Base-by-base conservation (phyloP, 805 yeast genomes). In the Candida oleophila region DNA sequence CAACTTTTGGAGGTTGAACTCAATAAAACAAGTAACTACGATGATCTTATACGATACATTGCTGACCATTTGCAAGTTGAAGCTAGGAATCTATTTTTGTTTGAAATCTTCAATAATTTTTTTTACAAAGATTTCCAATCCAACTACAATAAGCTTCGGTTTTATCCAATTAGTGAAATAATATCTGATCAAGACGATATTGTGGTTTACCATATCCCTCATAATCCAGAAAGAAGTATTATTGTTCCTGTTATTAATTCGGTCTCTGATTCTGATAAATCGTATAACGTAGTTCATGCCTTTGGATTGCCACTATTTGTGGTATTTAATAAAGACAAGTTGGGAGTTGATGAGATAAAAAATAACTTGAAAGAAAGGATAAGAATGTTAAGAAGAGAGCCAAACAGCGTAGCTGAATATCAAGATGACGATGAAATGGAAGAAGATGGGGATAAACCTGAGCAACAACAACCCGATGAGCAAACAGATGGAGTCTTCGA, bases 291-390 rank as follows among this genome's bases (percentile, higher is more conserved):
- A 11, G 71, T 76, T 0, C 73, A 73, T 38, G 64, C 82, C 1
- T 87, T 89, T 65, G 95, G 90, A 1, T 61, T 83, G 1, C 98
- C 98, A 2, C 81, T 89, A 55, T 83, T 90, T 54, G 70, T 90
- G 22, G 74, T 82, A 0, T 56, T 89, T 44, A 59, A 74, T 1
- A 68, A 71, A 32, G 72, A 53, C 2, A 92, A 87, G 34, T 62
- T 74, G 3, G 55, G 88, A 20, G 82, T 78, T 57, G 85, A 84
- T 4, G 56, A 62, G 1, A 81, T 90, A 5, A 66, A 85, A 52
- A 59, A 61, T 19, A 86, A 85, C 55, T 55, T 89, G 22, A 82
- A 83, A 45, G 64, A 66, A 34, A 62, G 49, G 1, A 59, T 51
- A 1, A 62, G 57, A 21, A 36, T 60, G 3, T 55, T 70, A 38